Percentiles rank a stretch among this genome's conserved stretches.
Evolutionary conservation across 2,329 filamentous ascomycete genomes (phyloP).

Genomic region (Paraconiothyrium sp.): DNA sequence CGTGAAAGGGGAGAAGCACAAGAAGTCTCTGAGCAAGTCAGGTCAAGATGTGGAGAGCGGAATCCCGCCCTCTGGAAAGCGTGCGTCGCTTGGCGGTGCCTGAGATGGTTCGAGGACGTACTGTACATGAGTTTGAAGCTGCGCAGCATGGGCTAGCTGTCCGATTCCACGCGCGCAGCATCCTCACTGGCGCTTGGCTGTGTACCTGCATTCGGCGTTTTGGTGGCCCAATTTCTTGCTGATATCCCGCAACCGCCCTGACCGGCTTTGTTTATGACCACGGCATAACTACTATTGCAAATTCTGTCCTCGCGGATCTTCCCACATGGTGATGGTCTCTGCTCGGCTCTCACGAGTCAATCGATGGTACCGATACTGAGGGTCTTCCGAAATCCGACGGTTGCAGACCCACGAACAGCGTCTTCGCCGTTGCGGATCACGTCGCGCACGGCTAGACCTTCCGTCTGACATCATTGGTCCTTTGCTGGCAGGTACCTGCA

Average conservation of each 20-base stretch:
- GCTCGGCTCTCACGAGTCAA: background rate
- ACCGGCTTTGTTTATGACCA: constrained; percentile 14
- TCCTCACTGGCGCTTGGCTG: background rate
- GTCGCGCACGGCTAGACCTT: constrained; percentile 5
- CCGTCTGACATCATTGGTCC: constrained; percentile 19
- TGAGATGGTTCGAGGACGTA: background rate
- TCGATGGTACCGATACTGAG: constrained; percentile 1
- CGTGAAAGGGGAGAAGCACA: constrained; percentile 35
- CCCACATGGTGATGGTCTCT: background rate
- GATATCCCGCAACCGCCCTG: constrained; percentile 31
- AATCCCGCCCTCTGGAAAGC: constrained; percentile 45
- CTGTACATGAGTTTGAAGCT: constrained; percentile 2
- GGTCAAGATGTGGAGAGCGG: constrained; percentile 49
- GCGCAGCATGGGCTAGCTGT: background rate
- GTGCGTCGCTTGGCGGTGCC: constrained; percentile 24
- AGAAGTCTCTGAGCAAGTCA: constrained; percentile 40
- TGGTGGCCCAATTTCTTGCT: constrained; percentile 9
- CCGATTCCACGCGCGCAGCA: background rate
- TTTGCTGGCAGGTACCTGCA: background rate
- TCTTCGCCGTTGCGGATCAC: background rate
- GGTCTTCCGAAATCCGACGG: constrained; percentile 3
- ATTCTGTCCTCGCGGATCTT: background rate
- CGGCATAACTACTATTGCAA: background rate
- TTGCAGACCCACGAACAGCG: background rate
- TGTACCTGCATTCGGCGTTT: constrained; percentile 1